Base-by-base conservation (phyloP, 306 rosid genomes). In the Acacia melanoxylon region DNA sequence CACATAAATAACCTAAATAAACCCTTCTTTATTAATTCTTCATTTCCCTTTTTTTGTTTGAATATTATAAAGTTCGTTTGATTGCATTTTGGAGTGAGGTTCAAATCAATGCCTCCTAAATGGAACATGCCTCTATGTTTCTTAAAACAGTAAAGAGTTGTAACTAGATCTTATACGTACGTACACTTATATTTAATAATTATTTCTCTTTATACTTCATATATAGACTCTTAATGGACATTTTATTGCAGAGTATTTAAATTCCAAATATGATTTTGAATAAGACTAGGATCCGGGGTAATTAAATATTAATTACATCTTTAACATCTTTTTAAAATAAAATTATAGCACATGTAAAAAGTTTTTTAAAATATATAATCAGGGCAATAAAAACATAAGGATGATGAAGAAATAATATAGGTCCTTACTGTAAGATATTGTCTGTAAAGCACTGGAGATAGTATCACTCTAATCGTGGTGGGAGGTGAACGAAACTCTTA, bases 71-170 rank as follows among this genome's bases (percentile, higher is more conserved):
- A 45, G 44, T 73, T 51, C 15, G 29, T 37, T 45, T 74, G 44
- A 29, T 31, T 78, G 70, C 24, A 33, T 54, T 62, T 70, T 0
- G 27, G 4, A 56, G 67, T 24, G 40, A 24, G 40, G 2, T 76
- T 73, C 52, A 56, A 27, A 66, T 56, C 41, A 66, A 65, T 86
- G 79, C 63, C 76, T 75, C 79, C 84, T 68, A 59, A 59, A 48
- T 17, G 75, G 68, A 86, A 75, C 15, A 79, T 69, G 40, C 20
- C 75, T 20, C 1, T 63, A 37, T 44, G 68, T 77, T 61, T 61
- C 68, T 68, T 37, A 6, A 75, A 37, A 48, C 25, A 48, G 41
- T 72, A n/a, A 25, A 42, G n/a, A 8, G 52, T 72, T 46, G 9
- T 58, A 58, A 1, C 65, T 22, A 22, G 15, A 58, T n/a, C 62